Base-by-base conservation (phyloP, 1,284 basidiomycete species). In the Ustilago curta region DNA sequence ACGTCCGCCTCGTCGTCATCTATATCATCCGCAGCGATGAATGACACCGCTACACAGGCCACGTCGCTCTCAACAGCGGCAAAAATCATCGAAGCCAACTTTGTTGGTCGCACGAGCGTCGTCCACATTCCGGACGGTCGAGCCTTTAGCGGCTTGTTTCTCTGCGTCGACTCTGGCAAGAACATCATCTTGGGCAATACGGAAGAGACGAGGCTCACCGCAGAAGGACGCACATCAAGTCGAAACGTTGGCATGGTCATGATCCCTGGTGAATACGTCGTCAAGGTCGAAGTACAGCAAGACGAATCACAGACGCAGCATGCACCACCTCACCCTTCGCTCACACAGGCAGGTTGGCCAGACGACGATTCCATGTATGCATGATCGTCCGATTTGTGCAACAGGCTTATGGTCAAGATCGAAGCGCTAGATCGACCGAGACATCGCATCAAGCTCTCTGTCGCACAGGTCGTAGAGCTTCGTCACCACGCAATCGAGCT, bases 231-330 rank as follows among this genome's bases (percentile, higher is more conserved):
- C 11, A 57, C 62, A 8, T 54, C 71, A 3, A 59, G 47, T n/a
- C 56, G 79, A n/a, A 70, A 69, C 18, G 74, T 79, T 18, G 79
- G 79, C 12, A 79, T 79, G 77, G 72, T 81, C 42, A 79, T 81
- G 77, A 68, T 81, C 5, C 73, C 77, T 1, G 79, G 79, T 18
- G 48, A 66, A 18, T 54, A 62, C 52, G 59, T 79, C 18, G 51
- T 70, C 44, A 60, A 68, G 40, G 53, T 79, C 37, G 76, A 79
- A 40, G 58, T 79, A 6, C 51, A 75, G 55, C 27, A 64, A 27
- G 51, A 63, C 8, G 59, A 16, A 18, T 8, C 47, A 43, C 35
- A 32, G n/a, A 32, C 31, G 4, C 32, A 19, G 7, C 18, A 21
- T 16, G 42, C 54, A 16, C 12, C 55, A 4, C 9, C 45, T n/a